Evolutionary conservation across 192 early-diverging fungal genomes (phyloP).

Genomic region (Coemansia sp.): DNA sequence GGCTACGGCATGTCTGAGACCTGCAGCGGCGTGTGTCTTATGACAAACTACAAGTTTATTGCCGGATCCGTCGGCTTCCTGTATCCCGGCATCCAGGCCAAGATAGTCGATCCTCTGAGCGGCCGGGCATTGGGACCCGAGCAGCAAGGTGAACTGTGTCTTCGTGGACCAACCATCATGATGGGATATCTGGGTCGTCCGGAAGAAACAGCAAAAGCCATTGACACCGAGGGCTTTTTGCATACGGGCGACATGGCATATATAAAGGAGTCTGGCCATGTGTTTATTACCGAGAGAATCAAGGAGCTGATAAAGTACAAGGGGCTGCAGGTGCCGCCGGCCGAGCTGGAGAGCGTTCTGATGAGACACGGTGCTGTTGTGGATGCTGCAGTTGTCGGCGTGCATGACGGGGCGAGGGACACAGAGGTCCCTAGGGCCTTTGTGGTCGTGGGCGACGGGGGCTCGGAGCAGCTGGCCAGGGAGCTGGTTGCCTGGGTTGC

Average conservation of each 20-base stretch:
- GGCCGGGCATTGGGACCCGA: conserved; percentile 54
- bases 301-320: conserved; percentile 97
- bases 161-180: conserved; percentile 83
- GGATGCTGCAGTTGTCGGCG: conserved; percentile 67
- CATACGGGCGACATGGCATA: conserved; percentile 78
- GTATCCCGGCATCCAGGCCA: conserved; percentile 62
- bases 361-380: conserved; percentile 62
- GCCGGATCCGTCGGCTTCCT: conserved; percentile 64
- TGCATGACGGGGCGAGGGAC: conserved; percentile 54
- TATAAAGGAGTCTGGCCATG: conserved; percentile 60
- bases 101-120: conserved; percentile 71
- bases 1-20: conserved; percentile 66
- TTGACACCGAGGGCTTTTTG: conserved; percentile 73
- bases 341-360: conserved; percentile 77
- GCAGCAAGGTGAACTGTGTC: conserved; percentile 75
- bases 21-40: conserved; percentile 27
- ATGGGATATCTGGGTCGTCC: conserved; percentile 75
- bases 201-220: conserved; percentile 63
- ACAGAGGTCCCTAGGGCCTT: conserved; percentile 78
- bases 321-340: conserved; percentile 72
- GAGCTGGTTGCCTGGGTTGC: conserved; percentile 25
- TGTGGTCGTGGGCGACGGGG: conserved; percentile 48
- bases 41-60: conserved; percentile 10
- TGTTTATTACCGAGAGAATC: conserved; percentile 65
- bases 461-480: not conserved